These are phyloP conservation scores for Zygoascus sp. DNA, from an alignment of 1,139 yeast species.

Conservation along the genomic window DNA sequence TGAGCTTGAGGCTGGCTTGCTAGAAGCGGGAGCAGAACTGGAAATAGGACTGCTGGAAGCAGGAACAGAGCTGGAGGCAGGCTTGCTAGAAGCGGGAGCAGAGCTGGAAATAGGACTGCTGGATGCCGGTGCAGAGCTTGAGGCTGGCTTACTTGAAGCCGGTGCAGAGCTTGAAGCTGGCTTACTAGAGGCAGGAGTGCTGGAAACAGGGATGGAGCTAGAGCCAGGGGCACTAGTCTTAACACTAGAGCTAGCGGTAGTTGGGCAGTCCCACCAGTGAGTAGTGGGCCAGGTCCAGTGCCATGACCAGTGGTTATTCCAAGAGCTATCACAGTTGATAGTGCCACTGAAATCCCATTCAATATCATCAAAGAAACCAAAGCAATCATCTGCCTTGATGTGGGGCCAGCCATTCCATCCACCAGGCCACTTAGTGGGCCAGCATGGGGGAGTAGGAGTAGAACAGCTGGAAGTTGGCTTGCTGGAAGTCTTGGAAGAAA, in stretches of 20 bases:
- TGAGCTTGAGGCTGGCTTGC: slow-evolving; percentile 5
- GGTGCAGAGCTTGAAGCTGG: background rate
- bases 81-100: background rate
- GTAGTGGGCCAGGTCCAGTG: slow-evolving; percentile 8
- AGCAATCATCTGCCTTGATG: slow-evolving; percentile 13
- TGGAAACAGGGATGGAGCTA: slow-evolving; percentile 6
- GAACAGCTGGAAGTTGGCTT: slow-evolving; percentile 3
- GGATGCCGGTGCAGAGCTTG: slow-evolving; percentile 7
- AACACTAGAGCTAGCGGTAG: slow-evolving; percentile 2
- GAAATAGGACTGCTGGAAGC: slow-evolving; percentile 8
- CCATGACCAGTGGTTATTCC: slow-evolving; percentile 3
- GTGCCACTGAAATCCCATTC: slow-evolving; percentile 1
- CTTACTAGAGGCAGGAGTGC: slow-evolving; percentile 14
- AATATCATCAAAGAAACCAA: slow-evolving; percentile 9
- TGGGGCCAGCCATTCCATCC: slow-evolving; percentile 7
- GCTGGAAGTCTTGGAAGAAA: slow-evolving; percentile 3
- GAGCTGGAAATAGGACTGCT: slow-evolving; percentile 5
- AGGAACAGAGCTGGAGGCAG: slow-evolving; percentile 11
- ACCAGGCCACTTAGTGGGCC: slow-evolving; percentile 10
- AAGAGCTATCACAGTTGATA: background rate
- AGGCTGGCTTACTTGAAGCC: background rate
- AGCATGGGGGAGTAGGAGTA: slow-evolving; percentile 1
- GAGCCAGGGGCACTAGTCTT: background rate
- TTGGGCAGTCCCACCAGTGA: slow-evolving; percentile 7
- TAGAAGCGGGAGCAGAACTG: slow-evolving; percentile 3